These are phyloP conservation scores for Haplosporangium gracile DNA, from an alignment of 192 early-diverging fungal genomes.

Conservation along the genomic window DNA sequence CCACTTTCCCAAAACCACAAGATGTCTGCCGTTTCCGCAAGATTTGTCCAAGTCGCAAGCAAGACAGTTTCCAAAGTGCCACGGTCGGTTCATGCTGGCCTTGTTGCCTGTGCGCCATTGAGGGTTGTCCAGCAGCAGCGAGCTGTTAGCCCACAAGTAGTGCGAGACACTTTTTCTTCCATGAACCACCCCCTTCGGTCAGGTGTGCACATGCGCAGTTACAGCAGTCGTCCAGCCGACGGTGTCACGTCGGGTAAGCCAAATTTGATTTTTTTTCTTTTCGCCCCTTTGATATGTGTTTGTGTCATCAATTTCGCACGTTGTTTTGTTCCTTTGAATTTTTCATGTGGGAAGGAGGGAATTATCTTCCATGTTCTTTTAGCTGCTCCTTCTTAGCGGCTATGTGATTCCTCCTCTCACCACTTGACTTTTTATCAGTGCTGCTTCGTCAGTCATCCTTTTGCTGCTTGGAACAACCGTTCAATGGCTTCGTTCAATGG, in stretches of 20 bases:
- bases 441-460: no score
- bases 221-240: slow-evolving; percentile 52
- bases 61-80: slow-evolving; percentile 18
- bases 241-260: slow-evolving; percentile 48
- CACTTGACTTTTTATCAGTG: no score
- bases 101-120: slow-evolving; percentile 16
- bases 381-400: no score
- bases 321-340: not conserved
- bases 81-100: slow-evolving; percentile 20
- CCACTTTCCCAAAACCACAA: slow-evolving; percentile 11
- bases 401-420: no score
- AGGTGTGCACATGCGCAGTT: slow-evolving; percentile 35
- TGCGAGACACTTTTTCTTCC: not conserved
- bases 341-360: not conserved
- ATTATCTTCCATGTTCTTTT: no score
- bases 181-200: not conserved
- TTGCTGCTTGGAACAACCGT: no score
- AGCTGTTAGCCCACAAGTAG: not conserved
- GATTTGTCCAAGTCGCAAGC: slow-evolving; percentile 29
- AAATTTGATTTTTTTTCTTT: slow-evolving; percentile 6
- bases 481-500: no score
- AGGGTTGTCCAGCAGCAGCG: slow-evolving; percentile 4
- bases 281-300: not conserved
- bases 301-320: not conserved
- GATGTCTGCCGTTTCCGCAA: slow-evolving; percentile 38